Percentiles rank a stretch among this genome's conserved stretches.
Evolutionary conservation across 2,329 filamentous ascomycete genomes (phyloP).

Genomic region (Juglanconis sp.): DNA sequence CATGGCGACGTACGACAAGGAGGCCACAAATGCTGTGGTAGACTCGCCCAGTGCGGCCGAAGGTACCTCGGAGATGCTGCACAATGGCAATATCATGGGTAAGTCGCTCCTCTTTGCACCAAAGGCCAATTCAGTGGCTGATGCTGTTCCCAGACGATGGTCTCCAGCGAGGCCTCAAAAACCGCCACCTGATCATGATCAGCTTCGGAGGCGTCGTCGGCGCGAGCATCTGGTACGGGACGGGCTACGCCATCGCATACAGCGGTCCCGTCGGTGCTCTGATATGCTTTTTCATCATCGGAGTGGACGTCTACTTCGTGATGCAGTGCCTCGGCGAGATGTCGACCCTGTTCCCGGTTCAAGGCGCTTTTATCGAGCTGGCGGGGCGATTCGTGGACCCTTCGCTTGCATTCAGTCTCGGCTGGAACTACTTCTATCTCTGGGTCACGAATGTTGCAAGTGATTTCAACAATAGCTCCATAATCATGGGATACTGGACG

Average conservation of each 20-base stretch:
- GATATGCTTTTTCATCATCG: slow-evolving; percentile 31
- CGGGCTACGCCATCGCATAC: slow-evolving; percentile 28
- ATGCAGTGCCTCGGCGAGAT: slow-evolving; percentile 57
- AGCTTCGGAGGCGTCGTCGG: slow-evolving; percentile 23
- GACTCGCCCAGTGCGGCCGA: not conserved
- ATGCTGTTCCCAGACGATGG: slow-evolving; percentile 5
- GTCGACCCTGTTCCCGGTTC: slow-evolving; percentile 50
- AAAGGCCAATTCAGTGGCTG: not conserved
- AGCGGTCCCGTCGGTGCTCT: slow-evolving; percentile 30
- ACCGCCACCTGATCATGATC: slow-evolving; percentile 22
- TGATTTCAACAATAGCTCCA: slow-evolving; percentile 43
- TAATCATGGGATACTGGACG: slow-evolving; percentile 43
- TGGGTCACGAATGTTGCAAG: slow-evolving; percentile 41
- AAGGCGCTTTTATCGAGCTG: slow-evolving; percentile 50
- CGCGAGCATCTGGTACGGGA: slow-evolving; percentile 22
- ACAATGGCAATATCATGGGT: slow-evolving; percentile 12
- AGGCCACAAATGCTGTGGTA: not conserved
- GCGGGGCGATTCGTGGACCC: slow-evolving; percentile 50
- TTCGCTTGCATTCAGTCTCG: slow-evolving; percentile 43
- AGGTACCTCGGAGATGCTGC: not conserved
- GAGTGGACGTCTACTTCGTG: slow-evolving; percentile 30
- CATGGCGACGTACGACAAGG: not conserved
- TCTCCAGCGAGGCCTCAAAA: slow-evolving; percentile 14
- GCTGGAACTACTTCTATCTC: slow-evolving; percentile 48
- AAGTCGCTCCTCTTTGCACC: not conserved